Conservation (phyloP, 768 basidiomycete genomes). For the Russula sp. region DNA sequence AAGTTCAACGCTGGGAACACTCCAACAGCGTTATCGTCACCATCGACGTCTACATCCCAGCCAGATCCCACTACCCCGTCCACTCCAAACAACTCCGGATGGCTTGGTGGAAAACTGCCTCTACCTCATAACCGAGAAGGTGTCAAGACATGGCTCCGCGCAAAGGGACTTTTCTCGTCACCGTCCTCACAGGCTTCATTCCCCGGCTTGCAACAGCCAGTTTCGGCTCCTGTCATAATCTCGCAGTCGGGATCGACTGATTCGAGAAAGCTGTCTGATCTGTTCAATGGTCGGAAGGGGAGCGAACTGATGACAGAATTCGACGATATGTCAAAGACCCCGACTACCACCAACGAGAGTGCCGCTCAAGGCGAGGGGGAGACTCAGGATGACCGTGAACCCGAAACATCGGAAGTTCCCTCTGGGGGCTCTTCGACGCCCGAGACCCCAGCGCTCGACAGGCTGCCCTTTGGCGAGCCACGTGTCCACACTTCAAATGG, state of each 20-base stretch:
- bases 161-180: conserved; percentile 53
- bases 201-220: conserved; percentile 26
- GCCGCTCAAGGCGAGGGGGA: conserved; percentile 34
- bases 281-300: conserved; percentile 56
- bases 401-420: conserved; percentile 17
- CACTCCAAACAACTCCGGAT: conserved; percentile 37
- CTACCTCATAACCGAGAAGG: conserved; percentile 77
- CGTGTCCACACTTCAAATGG: conserved; percentile 23
- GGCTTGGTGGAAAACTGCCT: conserved; percentile 52
- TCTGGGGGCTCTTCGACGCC: conserved; percentile 22
- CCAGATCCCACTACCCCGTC: conserved; percentile 45
- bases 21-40: conserved; percentile 40
- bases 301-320: conserved; percentile 57
- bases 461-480: neutral
- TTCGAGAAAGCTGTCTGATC: conserved; percentile 62
- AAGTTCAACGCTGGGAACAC: conserved; percentile 48
- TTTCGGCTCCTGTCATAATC: conserved; percentile 37
- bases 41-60: conserved; percentile 48
- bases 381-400: conserved; percentile 34
- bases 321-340: conserved; percentile 59
- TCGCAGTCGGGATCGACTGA: conserved; percentile 39
- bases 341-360: conserved; percentile 47
- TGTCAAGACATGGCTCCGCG: conserved; percentile 77
- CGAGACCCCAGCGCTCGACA: conserved; percentile 21
- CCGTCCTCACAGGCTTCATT: conserved; percentile 36